Evolutionary conservation across 192 early-diverging fungal species (phyloP), one percentile per base, ranked within the genome.

Genomic region (Linnemannia elongata): DNA sequence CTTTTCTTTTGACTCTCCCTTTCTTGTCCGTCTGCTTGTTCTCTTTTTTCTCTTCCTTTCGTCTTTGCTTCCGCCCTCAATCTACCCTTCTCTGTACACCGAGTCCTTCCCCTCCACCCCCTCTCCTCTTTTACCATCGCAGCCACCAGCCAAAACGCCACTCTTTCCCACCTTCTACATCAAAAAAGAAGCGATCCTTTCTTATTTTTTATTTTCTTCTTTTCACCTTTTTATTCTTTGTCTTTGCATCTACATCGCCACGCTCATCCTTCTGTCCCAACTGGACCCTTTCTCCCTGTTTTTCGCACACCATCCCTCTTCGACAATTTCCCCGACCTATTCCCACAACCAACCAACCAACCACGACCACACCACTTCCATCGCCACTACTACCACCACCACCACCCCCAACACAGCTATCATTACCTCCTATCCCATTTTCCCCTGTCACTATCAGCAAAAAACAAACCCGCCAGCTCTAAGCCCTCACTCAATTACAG

Each of bases 11-110:
- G 10, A 39, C 38, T 30, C 33, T 68, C 27, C 15, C 15, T 68
- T 33, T 30, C 66, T 72, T 9, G 33, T 30, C 12, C 47, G 30
- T 33, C 24, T 27, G 24, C 20, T 22, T 38, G 24, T 22, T 68
- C 13, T 39, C 39, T 35, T 41, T n/a, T 24, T 1, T 30, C 1
- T 69, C 22, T 52, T 35, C 98, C 97, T 90, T 90, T 95, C 68
- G 98, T 98, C 77, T 89, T 95, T 76, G 83, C 89, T 94, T 49
- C 20, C 3, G 3, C 30, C 49, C 15, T 54, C 35, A 35, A n/a
- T 60, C 35, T 44, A 8, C 35, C 12, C 45, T 38, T 20, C 6
- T 20, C 12, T n/a, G 33, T 49, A 10, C 69, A 49, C 33, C 41
- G 10, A 33, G 41, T 27, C 78, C 17, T 8, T 47, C 22, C 45